These are phyloP conservation scores for Syncephalastrum monosporum DNA, from an alignment of 371 early-diverging fungal species.

Conservation along the genomic window DNA sequence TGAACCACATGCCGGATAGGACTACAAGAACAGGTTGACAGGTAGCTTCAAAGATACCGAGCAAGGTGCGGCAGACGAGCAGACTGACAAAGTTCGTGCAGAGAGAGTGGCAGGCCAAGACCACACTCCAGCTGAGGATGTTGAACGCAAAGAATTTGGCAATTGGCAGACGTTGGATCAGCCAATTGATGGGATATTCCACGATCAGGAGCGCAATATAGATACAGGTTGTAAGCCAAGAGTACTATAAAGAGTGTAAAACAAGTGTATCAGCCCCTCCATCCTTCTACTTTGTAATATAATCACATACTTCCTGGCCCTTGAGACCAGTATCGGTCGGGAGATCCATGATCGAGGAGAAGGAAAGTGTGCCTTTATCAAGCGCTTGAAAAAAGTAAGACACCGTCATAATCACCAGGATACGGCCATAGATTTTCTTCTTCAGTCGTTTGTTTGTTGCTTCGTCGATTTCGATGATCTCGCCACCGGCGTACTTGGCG, in stretches of 20 bases:
- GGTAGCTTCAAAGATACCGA: conserved; percentile 28
- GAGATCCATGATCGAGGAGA: conserved; percentile 25
- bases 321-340: conserved; percentile 14
- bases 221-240: conserved; percentile 29
- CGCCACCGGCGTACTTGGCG: conserved; percentile 21
- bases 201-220: conserved; percentile 25
- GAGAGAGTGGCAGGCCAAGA: conserved; percentile 16
- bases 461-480: conserved; percentile 19
- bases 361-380: conserved; percentile 26
- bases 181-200: conserved; percentile 27
- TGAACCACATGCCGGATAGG: conserved; percentile 42
- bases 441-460: conserved; percentile 19
- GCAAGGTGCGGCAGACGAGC: conserved; percentile 18
- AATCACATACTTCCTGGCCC: conserved; percentile 20
- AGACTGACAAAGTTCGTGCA: conserved; percentile 22
- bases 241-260: conserved; percentile 11
- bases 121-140: conserved; percentile 19
- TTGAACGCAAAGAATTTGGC: conserved; percentile 25
- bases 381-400: conserved; percentile 25
- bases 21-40: conserved; percentile 23
- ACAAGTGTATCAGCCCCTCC: neutral
- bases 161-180: conserved; percentile 23
- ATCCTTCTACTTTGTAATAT: too few species aligned
- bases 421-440: conserved; percentile 14
- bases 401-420: conserved; percentile 16